Evolutionary conservation across 768 basidiomycete genomes (phyloP), one percentile per base, ranked within the genome.

Genomic region (Mycena metata): DNA sequence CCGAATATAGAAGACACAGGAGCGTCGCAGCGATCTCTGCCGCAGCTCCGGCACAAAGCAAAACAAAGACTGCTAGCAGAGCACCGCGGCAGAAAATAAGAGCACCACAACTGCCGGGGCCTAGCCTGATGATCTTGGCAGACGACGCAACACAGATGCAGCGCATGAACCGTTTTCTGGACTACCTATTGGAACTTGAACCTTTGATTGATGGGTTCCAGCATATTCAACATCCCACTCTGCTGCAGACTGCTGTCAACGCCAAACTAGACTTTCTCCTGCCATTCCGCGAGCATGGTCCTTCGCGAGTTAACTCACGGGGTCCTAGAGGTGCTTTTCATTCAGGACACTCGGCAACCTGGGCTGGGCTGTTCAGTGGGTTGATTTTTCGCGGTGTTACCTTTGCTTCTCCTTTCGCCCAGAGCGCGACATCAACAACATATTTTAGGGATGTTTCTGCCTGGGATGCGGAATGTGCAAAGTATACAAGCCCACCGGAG

Each of bases 201-300:
- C 51, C 62, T 1, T 26, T 54, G 30, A 54, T 63, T 8, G 62
- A 63, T 36, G 62, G 62, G 0, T 23, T 5, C n/a, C 26, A 10
- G 0, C 33, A 16, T 2, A 55, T 63, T 0, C 3, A 4, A 5
- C 9, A 35, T 0, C 62, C 51, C 0, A 55, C 62, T 5, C 1
- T 7, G 7, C 54, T 64, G 1, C 63, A 56, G 39, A 1, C 17
- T 4, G 2, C 19, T 26, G 63, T 64, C 0, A 39, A 46, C 7
- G 1, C 0, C 0, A 12, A n/a, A 10, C 33, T 8, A 16, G 63
- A 64, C 13, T 64, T 64, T 17, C 35, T 47, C 0, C 45, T 64
- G 7, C 63, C 63, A 10, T 64, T 64, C 21, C 52, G 63, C 8
- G 63, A 64, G 45, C 54, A 64, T 56, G 63, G 43, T 0, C 63